Conservation (phyloP, 2,329 filamentous ascomycete species). For the Zymoseptoria crescenta region DNA sequence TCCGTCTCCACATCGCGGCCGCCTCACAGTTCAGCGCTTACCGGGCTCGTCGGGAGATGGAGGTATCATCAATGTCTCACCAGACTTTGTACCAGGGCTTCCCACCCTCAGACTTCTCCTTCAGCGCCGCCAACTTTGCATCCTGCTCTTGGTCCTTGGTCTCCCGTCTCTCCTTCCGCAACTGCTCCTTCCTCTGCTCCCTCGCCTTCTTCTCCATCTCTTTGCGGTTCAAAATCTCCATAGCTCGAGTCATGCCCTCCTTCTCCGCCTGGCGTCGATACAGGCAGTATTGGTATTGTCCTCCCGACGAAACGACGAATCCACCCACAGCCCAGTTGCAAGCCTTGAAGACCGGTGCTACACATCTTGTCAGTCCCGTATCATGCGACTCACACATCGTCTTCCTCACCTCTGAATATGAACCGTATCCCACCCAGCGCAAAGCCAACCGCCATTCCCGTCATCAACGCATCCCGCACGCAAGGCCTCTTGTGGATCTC, state of each 20-base stretch:
- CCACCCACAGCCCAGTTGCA: constrained; percentile 80
- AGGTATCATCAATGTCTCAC: constrained; percentile 14
- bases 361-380: constrained; percentile 10
- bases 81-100: constrained; percentile 32
- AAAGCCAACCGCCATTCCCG: constrained; percentile 74
- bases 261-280: constrained; percentile 65
- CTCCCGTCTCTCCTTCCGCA: constrained; percentile 33
- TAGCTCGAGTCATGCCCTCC: constrained; percentile 73
- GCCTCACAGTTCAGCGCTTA: neutral
- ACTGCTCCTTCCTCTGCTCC: constrained; percentile 37
- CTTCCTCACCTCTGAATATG: constrained; percentile 60
- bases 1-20: too few relatives aligned
- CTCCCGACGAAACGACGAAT: constrained; percentile 62
- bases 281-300: constrained; percentile 78
- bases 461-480: constrained; percentile 70
- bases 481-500: constrained; percentile 74
- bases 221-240: constrained; percentile 72
- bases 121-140: constrained; percentile 26
- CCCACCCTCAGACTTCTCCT: constrained; percentile 13
- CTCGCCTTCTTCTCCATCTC: constrained; percentile 53
- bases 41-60: neutral
- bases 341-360: constrained; percentile 55
- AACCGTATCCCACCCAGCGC: constrained; percentile 66
- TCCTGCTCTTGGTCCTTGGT: constrained; percentile 39
- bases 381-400: neutral